Base-by-base conservation (phyloP, 371 early-diverging fungal genomes). In the Rhizomucor pusillus region DNA sequence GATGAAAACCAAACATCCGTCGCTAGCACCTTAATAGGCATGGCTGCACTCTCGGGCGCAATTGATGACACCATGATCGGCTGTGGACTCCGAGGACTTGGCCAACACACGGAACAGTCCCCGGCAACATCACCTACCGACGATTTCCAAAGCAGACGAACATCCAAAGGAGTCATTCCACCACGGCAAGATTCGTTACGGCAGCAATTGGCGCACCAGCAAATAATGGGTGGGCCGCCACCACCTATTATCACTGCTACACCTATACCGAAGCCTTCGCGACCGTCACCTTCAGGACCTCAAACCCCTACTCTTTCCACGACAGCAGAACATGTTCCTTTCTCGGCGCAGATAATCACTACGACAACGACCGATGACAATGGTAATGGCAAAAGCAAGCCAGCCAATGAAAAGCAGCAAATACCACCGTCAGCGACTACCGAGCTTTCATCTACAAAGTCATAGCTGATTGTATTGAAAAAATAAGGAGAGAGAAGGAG, bases 201-300 rank as follows among this genome's bases (percentile, higher is more conserved):
- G 19, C 48, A 48, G n/a, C 24, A 48, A 34, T 19, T 48, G 19
- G 48, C 48, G 4, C 48, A 48, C 62, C 64, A 23, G 60, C 68
- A 52, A 65, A 72, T 19, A 55, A 63, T 47, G 64, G 67, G 37
- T 54, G 24, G 19, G 3, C 33, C 48, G 14, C 24, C 48, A 29
- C 48, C 48, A 5, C 48, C 48, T 13, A 41, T 41, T 41, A 19
- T 48, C 61, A 1, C 58, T 65, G 1, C 60, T 59, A 51, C 54
- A 56, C 34, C 25, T 66, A 14, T 39, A 23, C 16, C 12, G 14
- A 43, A 4, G 12, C 57, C 16, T 1, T 12, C 20, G 24, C 48
- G 34, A 34, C 48, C 24, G 5, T 48, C 48, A 18, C 54, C 54
- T 1, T 46, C 54, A 1, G 54, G 46, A 10, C 54, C 54, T 20